Base-by-base conservation (phyloP, 495 filamentous ascomycete species). In the Tuber calosporum region DNA sequence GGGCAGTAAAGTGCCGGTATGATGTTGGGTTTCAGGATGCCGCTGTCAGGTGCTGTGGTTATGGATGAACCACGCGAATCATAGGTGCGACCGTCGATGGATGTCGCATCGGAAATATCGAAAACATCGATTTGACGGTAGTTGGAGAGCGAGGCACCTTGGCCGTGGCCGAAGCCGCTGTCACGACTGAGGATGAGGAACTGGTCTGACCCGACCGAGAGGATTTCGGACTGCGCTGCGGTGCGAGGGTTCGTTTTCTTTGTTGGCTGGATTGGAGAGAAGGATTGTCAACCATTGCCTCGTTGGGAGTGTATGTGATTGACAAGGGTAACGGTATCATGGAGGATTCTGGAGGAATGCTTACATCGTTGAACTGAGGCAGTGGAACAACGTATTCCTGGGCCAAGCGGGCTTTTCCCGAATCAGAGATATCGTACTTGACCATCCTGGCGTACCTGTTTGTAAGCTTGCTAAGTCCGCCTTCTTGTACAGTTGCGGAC, bases 61-160 rank as follows among this genome's bases (percentile, higher is more conserved):
- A 81, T 69, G 34, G 77, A 79, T 42, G 75, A 81, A 41, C 66
- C 82, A 17, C 79, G 79, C 20, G 79, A 84, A 81, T 92, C 89
- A 75, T 88, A 85, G 20, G 74, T 74, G 13, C 75, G 34, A 1
- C 86, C 86, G 80, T 87, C 88, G 78, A 94, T 84, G 83, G 93
- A 84, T 0, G 90, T 93, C n/a, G 88, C 89, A 0, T 75, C 74
- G 66, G 82, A 76, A 74, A 93, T 87, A 75, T 91, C 89, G 81
- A 94, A 87, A 22, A 95, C 83, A 79, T 94, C 92, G 36, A 88
- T 87, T 72, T 93, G 90, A 34, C 92, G 89, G 82, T 93, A 93
- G 15, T 89, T 77, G 42, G 87, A 89, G 69, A 83, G 75, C 1
- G 88, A 84, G 41, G 83, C 78, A 7, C 82, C 80, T 71, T 86